Evolutionary conservation across 768 basidiomycete species (phyloP), one percentile per base, ranked within the genome.

Genomic region (Phanerodontia chrysosporium): DNA sequence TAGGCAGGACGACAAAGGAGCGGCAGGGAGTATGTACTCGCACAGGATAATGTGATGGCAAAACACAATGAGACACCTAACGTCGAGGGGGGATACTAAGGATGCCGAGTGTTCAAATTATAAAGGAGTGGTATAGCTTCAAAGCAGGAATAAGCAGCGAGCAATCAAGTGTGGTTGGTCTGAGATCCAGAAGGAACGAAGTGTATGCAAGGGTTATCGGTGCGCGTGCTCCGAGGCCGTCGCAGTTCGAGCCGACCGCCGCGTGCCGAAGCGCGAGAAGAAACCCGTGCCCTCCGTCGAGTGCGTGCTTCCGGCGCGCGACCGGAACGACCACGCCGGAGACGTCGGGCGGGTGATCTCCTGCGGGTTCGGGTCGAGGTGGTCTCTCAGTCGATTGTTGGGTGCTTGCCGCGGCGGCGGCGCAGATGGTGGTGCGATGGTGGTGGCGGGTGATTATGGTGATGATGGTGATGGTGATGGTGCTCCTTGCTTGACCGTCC

Each of bases 291-390:
- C 80, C 3, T 56, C 69, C 7, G 80, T 78, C n/a, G 88, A 87
- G 62, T 86, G 84, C 5, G 88, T 89, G 63, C 89, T 90, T n/a
- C 89, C 89, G 1, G 87, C 80, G 25, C 86, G 80, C 22, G 91
- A 93, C 18, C 90, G 86, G 78, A 92, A 86, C 0, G 90, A 92
- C 90, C 89, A 93, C 0, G 89, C 86, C 0, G 90, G 91, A 4
- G 91, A 92, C 18, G 76, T 80, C 2, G 91, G 91, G 24, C 91
- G 83, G 3, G 76, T 69, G 46, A 71, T 64, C 18, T 83, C 83
- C 61, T 75, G 60, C 39, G 73, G 64, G 25, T 77, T 78, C 24
- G 80, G 75, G 36, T 88, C 83, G 22, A 86, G 73, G 62, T 81
- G 82, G 30, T 78, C 76, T 49, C 78, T 77, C 57, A 71, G 73